A percentile compares a stretch with the other conserved stretches of the same genome.
These are phyloP conservation scores for Aurinia saxatilis DNA, from an alignment of 345 rosid genomes.

Conservation along the genomic window DNA sequence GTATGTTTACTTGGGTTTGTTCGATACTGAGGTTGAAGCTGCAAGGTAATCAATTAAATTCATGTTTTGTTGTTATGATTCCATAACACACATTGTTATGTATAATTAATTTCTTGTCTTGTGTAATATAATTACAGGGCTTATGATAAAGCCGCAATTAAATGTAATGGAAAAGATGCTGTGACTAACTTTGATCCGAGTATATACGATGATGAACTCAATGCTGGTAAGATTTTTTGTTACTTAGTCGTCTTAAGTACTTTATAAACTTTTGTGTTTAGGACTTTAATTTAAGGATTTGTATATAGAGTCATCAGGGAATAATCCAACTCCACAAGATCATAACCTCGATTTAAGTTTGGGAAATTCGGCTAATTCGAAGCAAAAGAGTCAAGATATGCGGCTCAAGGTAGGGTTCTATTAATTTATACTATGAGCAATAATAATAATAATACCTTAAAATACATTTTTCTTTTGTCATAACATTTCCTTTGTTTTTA, in stretches of 20 bases:
- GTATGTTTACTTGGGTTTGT: conserved; percentile 93
- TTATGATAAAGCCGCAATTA: conserved; percentile 91
- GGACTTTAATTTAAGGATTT: not conserved
- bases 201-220: conserved; percentile 46
- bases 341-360: conserved; percentile 93
- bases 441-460: not conserved
- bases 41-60: conserved; percentile 97
- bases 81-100: not conserved
- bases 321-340: conserved; percentile 28
- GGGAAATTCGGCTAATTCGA: conserved; percentile 49
- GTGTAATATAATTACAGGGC: conserved; percentile 49
- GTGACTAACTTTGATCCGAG: conserved; percentile 85
- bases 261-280: not conserved
- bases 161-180: conserved; percentile 84
- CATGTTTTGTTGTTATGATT: no score
- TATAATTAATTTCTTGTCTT: not conserved
- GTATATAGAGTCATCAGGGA: conserved; percentile 42
- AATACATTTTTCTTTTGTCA: not conserved
- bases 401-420: conserved; percentile 22
- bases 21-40: conserved; percentile 86
- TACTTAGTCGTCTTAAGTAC: not conserved
- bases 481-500: no score
- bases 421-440: not conserved
- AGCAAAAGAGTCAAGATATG: conserved; percentile 26
- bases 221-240: conserved; percentile 1